These are phyloP conservation scores for Tilletia walkeri DNA, from an alignment of 1,284 basidiomycete species.

Conservation along the genomic window DNA sequence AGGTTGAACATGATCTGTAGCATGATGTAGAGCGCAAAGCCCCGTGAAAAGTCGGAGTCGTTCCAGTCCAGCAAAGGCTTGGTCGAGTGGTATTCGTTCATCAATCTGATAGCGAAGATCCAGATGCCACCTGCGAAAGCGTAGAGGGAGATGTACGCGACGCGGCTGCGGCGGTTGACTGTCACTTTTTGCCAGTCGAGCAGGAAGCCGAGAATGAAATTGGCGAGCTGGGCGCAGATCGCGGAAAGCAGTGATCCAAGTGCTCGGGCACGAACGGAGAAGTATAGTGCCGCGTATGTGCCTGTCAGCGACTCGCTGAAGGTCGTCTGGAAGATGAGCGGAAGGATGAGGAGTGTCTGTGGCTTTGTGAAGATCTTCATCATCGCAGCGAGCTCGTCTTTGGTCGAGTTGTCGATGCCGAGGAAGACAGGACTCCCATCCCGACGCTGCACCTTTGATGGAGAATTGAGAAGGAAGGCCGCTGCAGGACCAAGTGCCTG, in stretches of 20 bases:
- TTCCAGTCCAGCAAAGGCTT: constrained; percentile 46
- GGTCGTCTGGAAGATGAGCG: constrained; percentile 42
- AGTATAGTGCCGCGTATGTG: constrained; percentile 42
- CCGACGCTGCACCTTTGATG: constrained; percentile 54
- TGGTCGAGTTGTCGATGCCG: constrained; percentile 38
- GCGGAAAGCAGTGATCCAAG: constrained; percentile 56
- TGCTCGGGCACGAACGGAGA: constrained; percentile 46
- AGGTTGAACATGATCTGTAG: constrained; percentile 47
- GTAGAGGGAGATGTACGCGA: constrained; percentile 41
- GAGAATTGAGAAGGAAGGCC: constrained; percentile 50
- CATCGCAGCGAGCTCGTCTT: constrained; percentile 46
- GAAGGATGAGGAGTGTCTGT: constrained; percentile 44
- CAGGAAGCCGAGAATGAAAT: constrained; percentile 53
- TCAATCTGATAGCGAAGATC: constrained; percentile 52
- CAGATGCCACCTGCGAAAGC: constrained; percentile 42
- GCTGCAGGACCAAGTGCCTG: constrained; percentile 52
- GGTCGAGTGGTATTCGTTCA: constrained; percentile 34
- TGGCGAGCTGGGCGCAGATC: constrained; percentile 44
- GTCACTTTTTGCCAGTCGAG: constrained; percentile 48
- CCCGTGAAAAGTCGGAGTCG: constrained; percentile 42
- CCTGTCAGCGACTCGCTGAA: constrained; percentile 48
- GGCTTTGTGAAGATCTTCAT: constrained; percentile 32
- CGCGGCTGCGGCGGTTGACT: constrained; percentile 44
- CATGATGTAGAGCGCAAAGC: constrained; percentile 48
- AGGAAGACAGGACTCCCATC: constrained; percentile 54